These are phyloP conservation scores for Citrullus amarus DNA, from an alignment of 306 rosid species.

Conservation along the genomic window DNA sequence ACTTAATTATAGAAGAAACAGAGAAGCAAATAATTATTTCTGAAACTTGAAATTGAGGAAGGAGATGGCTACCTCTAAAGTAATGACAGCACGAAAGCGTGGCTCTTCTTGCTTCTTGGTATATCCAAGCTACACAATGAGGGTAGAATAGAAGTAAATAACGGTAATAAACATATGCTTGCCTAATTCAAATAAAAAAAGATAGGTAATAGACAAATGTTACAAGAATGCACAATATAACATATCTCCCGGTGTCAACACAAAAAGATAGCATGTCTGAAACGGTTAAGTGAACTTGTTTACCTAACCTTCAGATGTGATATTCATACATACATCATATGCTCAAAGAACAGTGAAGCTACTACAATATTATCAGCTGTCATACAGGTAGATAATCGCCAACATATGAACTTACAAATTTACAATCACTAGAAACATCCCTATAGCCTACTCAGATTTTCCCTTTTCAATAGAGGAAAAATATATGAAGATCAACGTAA, in stretches of 20 bases:
- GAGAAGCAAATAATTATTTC: neutral
- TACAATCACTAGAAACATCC: neutral
- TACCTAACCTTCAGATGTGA: neutral
- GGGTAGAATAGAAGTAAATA: slow-evolving; percentile 7
- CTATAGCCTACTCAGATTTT: neutral
- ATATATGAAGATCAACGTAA: neutral
- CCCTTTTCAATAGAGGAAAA: neutral
- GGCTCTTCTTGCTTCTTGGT: slow-evolving; percentile 91
- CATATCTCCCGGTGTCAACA: neutral
- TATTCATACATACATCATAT: neutral
- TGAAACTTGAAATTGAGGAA: neutral
- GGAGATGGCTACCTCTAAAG: slow-evolving; percentile 61
- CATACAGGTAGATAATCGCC: neutral
- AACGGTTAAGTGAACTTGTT: no score
- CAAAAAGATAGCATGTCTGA: neutral
- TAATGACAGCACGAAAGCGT: slow-evolving; percentile 81
- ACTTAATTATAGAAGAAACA: neutral
- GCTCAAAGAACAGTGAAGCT: neutral
- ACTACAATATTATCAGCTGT: neutral
- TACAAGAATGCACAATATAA: neutral
- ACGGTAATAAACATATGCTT: neutral
- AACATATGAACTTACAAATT: neutral
- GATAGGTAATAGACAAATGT: neutral
- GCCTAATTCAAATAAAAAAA: neutral
- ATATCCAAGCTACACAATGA: slow-evolving; percentile 74